Base-by-base conservation (phyloP, 164 flowering plant genomes). In the Amborella trichopoda region DNA sequence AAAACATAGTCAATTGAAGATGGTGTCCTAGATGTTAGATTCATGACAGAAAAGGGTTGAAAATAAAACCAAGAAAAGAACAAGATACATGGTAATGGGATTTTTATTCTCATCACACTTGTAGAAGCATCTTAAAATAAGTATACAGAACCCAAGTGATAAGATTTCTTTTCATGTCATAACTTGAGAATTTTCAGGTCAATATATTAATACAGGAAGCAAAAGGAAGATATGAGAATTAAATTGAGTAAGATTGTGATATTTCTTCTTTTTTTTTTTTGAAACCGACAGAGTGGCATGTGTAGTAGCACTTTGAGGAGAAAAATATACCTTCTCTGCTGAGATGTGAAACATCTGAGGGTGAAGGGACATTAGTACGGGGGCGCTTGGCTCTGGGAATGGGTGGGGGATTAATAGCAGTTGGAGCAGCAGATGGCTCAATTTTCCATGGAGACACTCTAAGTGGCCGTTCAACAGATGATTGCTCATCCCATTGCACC, bases 341-440 rank as follows among this genome's bases (percentile, higher is more conserved):
- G 32, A 81, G 83, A 52, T 73, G 79, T 24, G 93, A 81, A 4
- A 89, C 79, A 39, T 83, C 93, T 0, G 89, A 67, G 21, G 97
- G 80, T 30, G 84, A 68, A 4, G 83, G 72, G 40, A 77, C 56
- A 47, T 17, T 23, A 23, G 42, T 8, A 10, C 57, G 58, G 5
- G 41, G 42, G 59, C 55, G 67, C 72, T 70, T 78, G 18, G 27
- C 23, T 32, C 23, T 54, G 14, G 52, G 52, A 16, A 23, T 32
- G 52, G 37, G 18, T 6, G 62, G 47, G 37, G 48, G n/a, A n/a
- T 20, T 50, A 16, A 34, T 53, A n/a, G 17, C 40, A 2, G 27
- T 49, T 24, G 57, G 26, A 0, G 30, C 14, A 26, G 47, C 68
- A 3, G 56, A 16, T 9, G 58, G 64, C 24, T 74, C 67, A 28